Evolutionary conservation across 2,329 filamentous ascomycete species (phyloP), one percentile per base, ranked within the genome.

Genomic region (Ambrosiella beaveri): DNA sequence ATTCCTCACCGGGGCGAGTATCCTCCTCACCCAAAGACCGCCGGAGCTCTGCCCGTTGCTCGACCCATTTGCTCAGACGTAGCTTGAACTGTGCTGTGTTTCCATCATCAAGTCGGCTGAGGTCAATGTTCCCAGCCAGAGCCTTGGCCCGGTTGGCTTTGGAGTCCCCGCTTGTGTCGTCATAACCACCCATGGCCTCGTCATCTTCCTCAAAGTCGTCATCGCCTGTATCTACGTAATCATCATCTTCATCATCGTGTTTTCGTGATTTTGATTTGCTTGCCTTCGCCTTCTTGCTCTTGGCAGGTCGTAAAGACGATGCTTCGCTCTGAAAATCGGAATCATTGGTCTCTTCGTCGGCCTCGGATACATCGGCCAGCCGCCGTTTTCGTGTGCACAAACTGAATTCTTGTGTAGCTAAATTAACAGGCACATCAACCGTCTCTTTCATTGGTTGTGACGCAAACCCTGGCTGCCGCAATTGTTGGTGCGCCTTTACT

Each of bases 41-140:
- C 11, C 62, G 62, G 17, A 62, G 41, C 19, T 45, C 49, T 1
- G 57, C 50, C 5, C 62, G 58, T 41, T 59, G 49, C 13, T 59
- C 54, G 11, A 86, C 77, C 93, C 93, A 98, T 57, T 80, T 79
- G 19, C 80, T 76, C 3, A 98, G 68, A 47, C 93, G 80, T 50
- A 74, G 73, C 65, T 88, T 85, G 67, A 94, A 98, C 17, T 89
- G 75, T 0, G 75, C 72, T 67, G 96, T 90, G 61, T 95, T 85
- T 0, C 93, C 94, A 68, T 98, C 93, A 65, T 98, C 93, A 17
- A 96, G 75, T 58, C 75, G 71, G 63, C 72, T 76, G 17, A 81
- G 65, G 63, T 80, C 74, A 9, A 79, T 65, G 56, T 71, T 59
- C 11, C 55, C 55, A 27, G 35, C 3, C 6, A 54, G 51, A 13